Conservation (phyloP, 768 basidiomycete genomes). For the Lactarius indigo region DNA sequence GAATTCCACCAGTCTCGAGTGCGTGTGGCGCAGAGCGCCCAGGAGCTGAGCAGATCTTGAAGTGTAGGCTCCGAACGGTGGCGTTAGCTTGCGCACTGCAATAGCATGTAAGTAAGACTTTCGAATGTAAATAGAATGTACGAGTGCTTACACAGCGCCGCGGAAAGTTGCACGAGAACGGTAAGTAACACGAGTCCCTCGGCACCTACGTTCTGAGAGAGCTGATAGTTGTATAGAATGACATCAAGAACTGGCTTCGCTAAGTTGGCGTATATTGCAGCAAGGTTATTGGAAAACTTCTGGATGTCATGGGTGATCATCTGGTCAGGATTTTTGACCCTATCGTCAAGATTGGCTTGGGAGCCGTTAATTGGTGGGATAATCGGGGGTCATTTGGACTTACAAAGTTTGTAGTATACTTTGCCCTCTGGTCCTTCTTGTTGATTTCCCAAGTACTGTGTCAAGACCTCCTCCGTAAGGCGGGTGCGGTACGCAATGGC, state of each 20-base stretch:
- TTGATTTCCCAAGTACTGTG: conserved; percentile 77
- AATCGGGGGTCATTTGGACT: conserved; percentile 27
- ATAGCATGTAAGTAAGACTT: not conserved
- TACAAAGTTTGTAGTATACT: conserved; percentile 90
- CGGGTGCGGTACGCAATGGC: conserved; percentile 85
- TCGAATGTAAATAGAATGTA: not conserved
- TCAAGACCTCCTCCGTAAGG: conserved; percentile 78
- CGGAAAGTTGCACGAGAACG: conserved; percentile 78
- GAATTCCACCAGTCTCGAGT: conserved; percentile 87
- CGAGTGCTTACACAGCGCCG: conserved; percentile 64
- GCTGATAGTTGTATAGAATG: conserved; percentile 92
- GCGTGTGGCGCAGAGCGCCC: conserved; percentile 86
- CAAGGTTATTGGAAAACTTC: conserved; percentile 84
- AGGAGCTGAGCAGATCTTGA: conserved; percentile 84
- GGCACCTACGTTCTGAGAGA: conserved; percentile 91
- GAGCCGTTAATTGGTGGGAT: not conserved
- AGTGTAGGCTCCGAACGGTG: conserved; percentile 88
- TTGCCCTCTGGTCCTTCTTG: conserved; percentile 66
- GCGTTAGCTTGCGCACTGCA: conserved; percentile 82
- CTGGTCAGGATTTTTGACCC: conserved; percentile 96
- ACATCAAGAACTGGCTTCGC: conserved; percentile 93
- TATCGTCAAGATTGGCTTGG: conserved; percentile 87
- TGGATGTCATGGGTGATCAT: conserved; percentile 97
- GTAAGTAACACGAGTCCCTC: conserved; percentile 86
- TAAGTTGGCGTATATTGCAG: conserved; percentile 90